phyloP scores from a whole-genome alignment of 176 grass and related monocot species.

The Saccharum officinarum region DNA sequence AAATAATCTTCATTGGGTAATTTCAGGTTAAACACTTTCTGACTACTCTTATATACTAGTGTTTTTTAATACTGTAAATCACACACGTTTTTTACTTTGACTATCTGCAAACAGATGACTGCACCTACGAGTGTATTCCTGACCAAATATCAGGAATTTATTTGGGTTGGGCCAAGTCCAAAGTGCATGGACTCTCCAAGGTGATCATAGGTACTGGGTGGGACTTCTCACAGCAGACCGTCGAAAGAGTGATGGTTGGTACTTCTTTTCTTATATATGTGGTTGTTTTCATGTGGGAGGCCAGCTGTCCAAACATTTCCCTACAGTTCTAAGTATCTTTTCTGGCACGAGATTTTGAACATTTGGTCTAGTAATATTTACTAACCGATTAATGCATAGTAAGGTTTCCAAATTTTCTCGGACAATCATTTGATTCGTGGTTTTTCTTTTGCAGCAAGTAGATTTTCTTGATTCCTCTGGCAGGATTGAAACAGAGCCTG shows the following conservation, averaged over 20 bases:
- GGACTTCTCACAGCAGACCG: conserved; percentile 47
- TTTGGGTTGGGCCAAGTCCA: conserved; percentile 75
- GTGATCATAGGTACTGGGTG: conserved; percentile 67
- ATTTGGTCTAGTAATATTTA: neutral
- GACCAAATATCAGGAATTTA: conserved; percentile 76
- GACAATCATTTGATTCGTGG: neutral
- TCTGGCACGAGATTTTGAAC: neutral
- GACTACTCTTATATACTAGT: neutral
- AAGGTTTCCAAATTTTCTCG: neutral
- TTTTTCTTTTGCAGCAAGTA: conserved; percentile 50
- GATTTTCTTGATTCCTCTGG: conserved; percentile 45
- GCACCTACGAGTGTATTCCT: conserved; percentile 63
- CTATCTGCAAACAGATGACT: conserved; percentile 47
- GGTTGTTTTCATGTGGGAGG: neutral
- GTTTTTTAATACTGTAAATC: neutral
- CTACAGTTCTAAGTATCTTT: neutral
- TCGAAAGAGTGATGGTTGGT: conserved; percentile 67
- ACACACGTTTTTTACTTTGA: conserved; percentile 2
- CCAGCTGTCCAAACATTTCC: neutral
- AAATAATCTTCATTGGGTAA: conserved; percentile 43
- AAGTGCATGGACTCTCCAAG: conserved; percentile 51
- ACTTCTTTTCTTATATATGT: neutral
- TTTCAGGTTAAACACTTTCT: conserved; percentile 41
- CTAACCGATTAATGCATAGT: neutral
- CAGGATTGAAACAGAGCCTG: conserved; percentile 20